Evolutionary conservation across 805 yeast species (phyloP).

Genomic region (Wickerhamomyces xylosicus): DNA sequence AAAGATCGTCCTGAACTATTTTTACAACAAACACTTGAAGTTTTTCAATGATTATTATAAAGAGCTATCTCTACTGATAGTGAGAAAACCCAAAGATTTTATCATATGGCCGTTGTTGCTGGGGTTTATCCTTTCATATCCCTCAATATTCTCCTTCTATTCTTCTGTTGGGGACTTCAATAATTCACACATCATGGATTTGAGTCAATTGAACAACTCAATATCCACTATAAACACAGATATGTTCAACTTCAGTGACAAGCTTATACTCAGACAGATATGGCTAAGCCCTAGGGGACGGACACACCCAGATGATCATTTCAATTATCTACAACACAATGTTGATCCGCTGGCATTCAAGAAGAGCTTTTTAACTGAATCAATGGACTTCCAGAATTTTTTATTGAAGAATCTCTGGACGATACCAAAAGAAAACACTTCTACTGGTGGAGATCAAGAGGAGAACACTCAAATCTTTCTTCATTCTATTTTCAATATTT

Average conservation of each 20-base stretch:
- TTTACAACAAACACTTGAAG: background rate
- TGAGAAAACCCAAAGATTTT: constrained; percentile 28
- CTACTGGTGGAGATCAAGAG: constrained; percentile 1
- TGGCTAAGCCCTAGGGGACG: constrained; percentile 11
- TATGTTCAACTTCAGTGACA: background rate
- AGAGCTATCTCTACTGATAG: constrained; percentile 18
- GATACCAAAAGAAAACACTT: too few species aligned
- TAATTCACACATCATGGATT: constrained; percentile 10
- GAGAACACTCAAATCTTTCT: constrained; percentile 7
- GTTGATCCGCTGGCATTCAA: background rate
- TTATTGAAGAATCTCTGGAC: background rate
- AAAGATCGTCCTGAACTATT: background rate
- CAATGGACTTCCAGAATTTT: background rate
- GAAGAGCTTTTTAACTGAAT: background rate
- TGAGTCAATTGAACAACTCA: constrained; percentile 1
- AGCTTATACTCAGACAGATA: constrained; percentile 8
- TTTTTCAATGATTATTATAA: constrained; percentile 9
- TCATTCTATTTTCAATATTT: constrained; percentile 32
- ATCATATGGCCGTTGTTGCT: constrained; percentile 40
- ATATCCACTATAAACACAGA: too few species aligned
- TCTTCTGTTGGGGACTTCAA: constrained; percentile 17
- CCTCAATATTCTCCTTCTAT: constrained; percentile 29
- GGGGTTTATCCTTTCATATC: constrained; percentile 38
- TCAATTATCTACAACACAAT: background rate
- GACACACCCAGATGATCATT: background rate